Evolutionary conservation across 306 rosid genomes (phyloP).

Genomic region (Vigna radiata): DNA sequence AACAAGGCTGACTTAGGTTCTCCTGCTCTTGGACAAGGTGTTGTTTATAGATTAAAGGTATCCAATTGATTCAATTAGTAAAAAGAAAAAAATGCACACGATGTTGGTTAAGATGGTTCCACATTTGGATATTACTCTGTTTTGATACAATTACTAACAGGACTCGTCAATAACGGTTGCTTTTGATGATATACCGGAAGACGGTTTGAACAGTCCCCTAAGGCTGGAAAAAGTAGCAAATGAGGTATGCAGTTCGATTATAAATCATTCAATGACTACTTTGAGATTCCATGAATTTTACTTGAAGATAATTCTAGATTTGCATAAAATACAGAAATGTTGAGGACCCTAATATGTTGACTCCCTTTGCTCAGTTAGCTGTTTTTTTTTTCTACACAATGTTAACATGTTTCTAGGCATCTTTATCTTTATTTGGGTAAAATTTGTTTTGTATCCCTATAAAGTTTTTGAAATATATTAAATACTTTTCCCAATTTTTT

Average conservation of each 20-base stretch:
- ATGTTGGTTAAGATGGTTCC: slow-evolving; percentile 32
- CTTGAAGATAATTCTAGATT: slow-evolving; percentile 22
- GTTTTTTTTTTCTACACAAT: not conserved
- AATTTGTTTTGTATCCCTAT: too few species aligned
- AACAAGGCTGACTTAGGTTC: slow-evolving; percentile 94
- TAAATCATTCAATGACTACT: slow-evolving; percentile 15
- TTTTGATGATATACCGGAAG: slow-evolving; percentile 97
- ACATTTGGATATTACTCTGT: slow-evolving; percentile 37
- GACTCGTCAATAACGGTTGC: slow-evolving; percentile 95
- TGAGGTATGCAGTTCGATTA: slow-evolving; percentile 63
- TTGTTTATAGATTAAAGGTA: slow-evolving; percentile 94
- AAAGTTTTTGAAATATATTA: too few species aligned
- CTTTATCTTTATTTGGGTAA: not conserved
- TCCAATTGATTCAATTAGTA: slow-evolving; percentile 31
- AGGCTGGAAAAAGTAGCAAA: slow-evolving; percentile 93
- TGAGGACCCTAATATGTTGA: slow-evolving; percentile 31
- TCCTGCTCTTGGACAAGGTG: slow-evolving; percentile 97
- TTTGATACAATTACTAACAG: slow-evolving; percentile 58
- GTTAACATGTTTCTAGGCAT: slow-evolving; percentile 4
- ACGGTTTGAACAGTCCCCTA: slow-evolving; percentile 85
- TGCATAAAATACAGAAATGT: slow-evolving; percentile 17
- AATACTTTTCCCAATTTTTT: too few species aligned
- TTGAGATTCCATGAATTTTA: slow-evolving; percentile 19
- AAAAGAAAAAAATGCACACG: slow-evolving; percentile 18
- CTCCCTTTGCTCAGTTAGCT: slow-evolving; percentile 32